Conservation (phyloP, 805 yeast genomes). For the Starmera quercuum region DNA sequence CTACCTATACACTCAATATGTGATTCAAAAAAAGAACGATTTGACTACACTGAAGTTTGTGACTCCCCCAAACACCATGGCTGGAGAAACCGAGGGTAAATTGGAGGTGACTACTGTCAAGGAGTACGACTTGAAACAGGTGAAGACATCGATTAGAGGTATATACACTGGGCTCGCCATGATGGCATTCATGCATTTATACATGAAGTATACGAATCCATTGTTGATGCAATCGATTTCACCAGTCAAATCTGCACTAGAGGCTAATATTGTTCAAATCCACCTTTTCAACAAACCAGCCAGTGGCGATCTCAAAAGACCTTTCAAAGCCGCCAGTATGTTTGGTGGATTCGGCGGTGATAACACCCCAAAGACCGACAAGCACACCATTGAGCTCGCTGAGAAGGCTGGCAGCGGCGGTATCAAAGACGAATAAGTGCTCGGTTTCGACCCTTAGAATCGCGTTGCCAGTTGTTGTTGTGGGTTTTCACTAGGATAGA, state of each 20-base stretch:
- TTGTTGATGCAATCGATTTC: constrained; percentile 89
- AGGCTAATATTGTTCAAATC: constrained; percentile 84
- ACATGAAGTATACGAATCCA: constrained; percentile 97
- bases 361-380: constrained; percentile 66
- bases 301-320: constrained; percentile 88
- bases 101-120: constrained; percentile 86
- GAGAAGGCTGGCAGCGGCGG: constrained; percentile 86
- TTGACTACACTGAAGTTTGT: constrained; percentile 88
- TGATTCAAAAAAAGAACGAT: constrained; percentile 72
- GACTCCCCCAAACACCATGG: constrained; percentile 73
- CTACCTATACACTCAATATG: constrained; percentile 55
- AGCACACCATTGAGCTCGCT: constrained; percentile 76
- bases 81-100: constrained; percentile 65
- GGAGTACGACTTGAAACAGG: constrained; percentile 90
- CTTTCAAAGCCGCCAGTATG: constrained; percentile 83
- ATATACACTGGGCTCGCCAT: constrained; percentile 85
- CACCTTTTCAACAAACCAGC: constrained; percentile 82
- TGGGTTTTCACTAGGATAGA: no score
- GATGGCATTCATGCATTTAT: constrained; percentile 98
- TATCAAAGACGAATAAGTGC: constrained; percentile 66
- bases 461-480: no score
- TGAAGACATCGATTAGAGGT: constrained; percentile 72
- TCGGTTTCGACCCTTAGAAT: no score
- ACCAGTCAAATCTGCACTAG: constrained; percentile 84
- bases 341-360: constrained; percentile 47